Conservation (phyloP, 2,329 filamentous ascomycete genomes). For the Nemania sp. region DNA sequence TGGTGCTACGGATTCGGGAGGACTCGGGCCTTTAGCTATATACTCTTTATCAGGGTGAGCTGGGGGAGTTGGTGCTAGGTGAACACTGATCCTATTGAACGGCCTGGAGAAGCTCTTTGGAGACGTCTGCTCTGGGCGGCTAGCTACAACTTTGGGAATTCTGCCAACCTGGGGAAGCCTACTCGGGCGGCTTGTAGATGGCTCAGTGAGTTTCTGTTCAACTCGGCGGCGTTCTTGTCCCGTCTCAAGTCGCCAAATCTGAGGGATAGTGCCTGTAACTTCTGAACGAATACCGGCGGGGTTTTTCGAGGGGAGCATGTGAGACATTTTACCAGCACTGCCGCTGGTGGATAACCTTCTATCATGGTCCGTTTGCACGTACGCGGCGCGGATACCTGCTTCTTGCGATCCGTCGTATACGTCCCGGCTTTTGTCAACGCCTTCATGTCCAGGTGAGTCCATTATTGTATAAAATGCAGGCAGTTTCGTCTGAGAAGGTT, state of each 20-base stretch:
- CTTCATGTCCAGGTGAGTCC: constrained; percentile 59
- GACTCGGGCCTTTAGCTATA: constrained; percentile 54
- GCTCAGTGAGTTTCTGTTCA: background rate
- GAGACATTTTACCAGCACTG: background rate
- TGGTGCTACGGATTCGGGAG: constrained; percentile 46
- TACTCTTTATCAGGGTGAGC: constrained; percentile 43
- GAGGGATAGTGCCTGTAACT: constrained; percentile 5
- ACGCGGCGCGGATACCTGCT: constrained; percentile 44
- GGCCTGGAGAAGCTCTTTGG: constrained; percentile 85
- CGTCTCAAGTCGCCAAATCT: constrained; percentile 17
- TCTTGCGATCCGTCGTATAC: constrained; percentile 55
- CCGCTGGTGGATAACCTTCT: constrained; percentile 28
- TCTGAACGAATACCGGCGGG: background rate
- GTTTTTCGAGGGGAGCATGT: background rate
- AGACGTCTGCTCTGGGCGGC: constrained; percentile 66
- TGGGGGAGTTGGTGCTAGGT: constrained; percentile 40
- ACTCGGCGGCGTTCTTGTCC: constrained; percentile 8
- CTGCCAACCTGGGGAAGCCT: constrained; percentile 80
- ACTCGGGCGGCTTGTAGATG: constrained; percentile 50
- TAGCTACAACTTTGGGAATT: constrained; percentile 80
- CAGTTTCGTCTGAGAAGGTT: constrained; percentile 53
- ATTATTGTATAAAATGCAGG: constrained; percentile 65
- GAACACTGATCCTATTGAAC: constrained; percentile 63
- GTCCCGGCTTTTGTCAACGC: constrained; percentile 40
- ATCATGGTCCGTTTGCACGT: constrained; percentile 13